Evolutionary conservation across 225 moss, liverwort and hornwort species (phyloP).

Genomic region (Marchantia polymorpha): DNA sequence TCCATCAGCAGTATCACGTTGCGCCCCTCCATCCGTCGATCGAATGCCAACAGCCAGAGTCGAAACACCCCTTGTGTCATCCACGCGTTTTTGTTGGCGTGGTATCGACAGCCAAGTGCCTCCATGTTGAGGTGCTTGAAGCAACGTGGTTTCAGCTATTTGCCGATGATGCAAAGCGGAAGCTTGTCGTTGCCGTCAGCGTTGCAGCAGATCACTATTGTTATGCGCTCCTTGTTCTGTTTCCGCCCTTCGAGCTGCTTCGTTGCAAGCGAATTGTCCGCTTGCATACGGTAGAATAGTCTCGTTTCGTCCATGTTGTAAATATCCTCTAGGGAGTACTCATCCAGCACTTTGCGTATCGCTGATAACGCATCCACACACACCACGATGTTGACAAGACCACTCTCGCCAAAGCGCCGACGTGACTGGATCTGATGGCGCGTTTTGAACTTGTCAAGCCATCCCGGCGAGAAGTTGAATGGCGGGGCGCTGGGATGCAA

Average conservation of each 20-base stretch:
- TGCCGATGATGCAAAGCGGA: not conserved
- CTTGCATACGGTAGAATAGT: no score
- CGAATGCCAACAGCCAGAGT: not conserved
- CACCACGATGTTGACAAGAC: not conserved
- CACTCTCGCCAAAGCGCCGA: constrained; percentile 4
- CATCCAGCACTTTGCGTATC: not conserved
- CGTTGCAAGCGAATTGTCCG: constrained; percentile 9
- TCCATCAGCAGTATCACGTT: not conserved
- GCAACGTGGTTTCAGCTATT: not conserved
- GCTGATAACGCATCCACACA: not conserved
- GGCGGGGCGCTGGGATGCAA: not conserved
- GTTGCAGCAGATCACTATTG: not conserved
- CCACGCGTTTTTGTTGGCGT: not conserved
- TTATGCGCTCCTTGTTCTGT: not conserved
- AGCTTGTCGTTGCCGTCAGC: not conserved
- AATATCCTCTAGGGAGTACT: constrained; percentile 2
- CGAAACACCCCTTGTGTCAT: constrained; percentile 5
- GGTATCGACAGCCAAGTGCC: not conserved
- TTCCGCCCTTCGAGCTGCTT: not conserved
- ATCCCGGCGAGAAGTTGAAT: not conserved
- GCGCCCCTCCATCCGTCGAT: not conserved
- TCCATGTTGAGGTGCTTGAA: constrained; percentile 1
- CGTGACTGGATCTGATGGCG: not conserved
- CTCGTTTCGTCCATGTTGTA: no score
- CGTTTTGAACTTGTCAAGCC: constrained; percentile 6